Evolutionary conservation across 371 early-diverging fungal genomes (phyloP), one percentile per base, ranked within the genome.

Genomic region (Mortierella sp.): DNA sequence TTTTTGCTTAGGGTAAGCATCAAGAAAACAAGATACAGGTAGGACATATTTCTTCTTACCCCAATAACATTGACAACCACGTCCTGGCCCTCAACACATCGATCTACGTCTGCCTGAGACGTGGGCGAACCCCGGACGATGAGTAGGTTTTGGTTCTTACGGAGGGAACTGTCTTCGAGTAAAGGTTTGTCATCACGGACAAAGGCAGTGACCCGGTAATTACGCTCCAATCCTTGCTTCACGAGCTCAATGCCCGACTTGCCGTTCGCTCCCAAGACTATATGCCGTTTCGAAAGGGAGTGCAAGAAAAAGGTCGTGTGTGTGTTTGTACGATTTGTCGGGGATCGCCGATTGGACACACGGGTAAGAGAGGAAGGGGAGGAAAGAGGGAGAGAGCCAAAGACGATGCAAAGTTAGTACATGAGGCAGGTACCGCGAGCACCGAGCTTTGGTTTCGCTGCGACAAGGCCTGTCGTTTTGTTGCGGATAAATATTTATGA

Each of bases 41-140:
- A 46, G 18, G n/a, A n/a, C n/a, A n/a, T n/a, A n/a, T n/a, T 23
- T 0, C 9, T 19, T 29, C 71, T 25, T 72, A 72, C 79, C 63
- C 79, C 79, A 72, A 79, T 79, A 47, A 79, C 69, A 29, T 79
- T 79, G 37, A 79, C 60, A 23, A 79, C 70, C 14, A 79, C 73
- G 60, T 79, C 79, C 16, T 79, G 79, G 1, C 73, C 70, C 18
- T 79, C 79, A 23, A 79, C 73, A 57, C 69, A 68, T 5, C 73
- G 50, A 51, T 79, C 79, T 3, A 79, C n/a, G 26, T 79, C 79
- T 18, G 69, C 57, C 37, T 79, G 79, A 14, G 66, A 66, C 45
- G 73, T 79, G 7, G 79, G 79, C 0, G 73, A 79, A 1, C 79
- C 79, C 7, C 69, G 50, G 51, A 79, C 79, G 18, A 79, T 71